These are phyloP conservation scores for Solanum ossicruentum DNA, from an alignment of 257 asterid species.

Conservation along the genomic window DNA sequence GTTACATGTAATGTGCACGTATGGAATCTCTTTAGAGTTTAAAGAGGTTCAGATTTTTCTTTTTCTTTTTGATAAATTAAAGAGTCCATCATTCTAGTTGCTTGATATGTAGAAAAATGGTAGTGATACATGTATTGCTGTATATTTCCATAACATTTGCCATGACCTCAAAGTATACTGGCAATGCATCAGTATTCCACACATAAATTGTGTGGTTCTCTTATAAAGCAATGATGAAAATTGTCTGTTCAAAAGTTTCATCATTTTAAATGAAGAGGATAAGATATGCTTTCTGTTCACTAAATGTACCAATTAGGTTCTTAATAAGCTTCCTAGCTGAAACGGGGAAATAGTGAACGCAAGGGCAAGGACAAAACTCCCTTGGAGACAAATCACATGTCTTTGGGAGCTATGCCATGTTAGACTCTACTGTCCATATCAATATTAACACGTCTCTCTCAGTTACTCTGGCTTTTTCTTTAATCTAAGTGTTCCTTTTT, in stretches of 20 bases:
- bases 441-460: background rate
- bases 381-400: background rate
- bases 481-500: background rate
- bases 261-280: background rate
- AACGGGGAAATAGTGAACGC: background rate
- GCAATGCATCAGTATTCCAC: background rate
- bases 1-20: background rate
- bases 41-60: background rate
- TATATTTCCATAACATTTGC: background rate
- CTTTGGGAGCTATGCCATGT: background rate
- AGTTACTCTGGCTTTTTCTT: background rate
- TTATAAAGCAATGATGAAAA: background rate
- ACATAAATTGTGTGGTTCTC: background rate
- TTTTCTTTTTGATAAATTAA: background rate
- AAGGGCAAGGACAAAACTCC: background rate
- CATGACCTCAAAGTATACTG: background rate
- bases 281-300: background rate
- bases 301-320: background rate
- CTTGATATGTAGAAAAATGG: background rate
- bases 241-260: background rate
- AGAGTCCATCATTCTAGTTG: background rate
- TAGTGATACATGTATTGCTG: background rate
- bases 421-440: background rate
- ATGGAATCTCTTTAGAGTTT: background rate
- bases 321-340: background rate